Base-by-base conservation (phyloP, 2,329 filamentous ascomycete species). In the Ceratocystis colombiana region DNA sequence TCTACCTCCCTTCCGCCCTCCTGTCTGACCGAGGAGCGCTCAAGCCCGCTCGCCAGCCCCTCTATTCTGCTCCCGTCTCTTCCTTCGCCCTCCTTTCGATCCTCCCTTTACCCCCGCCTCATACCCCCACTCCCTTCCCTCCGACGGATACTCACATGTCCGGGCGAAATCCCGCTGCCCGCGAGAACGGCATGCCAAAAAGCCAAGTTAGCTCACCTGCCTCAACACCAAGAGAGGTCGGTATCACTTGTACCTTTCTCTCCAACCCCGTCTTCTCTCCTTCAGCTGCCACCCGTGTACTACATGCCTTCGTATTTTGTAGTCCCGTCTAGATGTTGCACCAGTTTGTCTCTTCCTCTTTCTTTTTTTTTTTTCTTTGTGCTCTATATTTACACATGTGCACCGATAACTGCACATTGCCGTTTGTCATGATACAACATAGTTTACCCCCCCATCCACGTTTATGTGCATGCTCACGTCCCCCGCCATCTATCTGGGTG, bases 151-250 rank as follows among this genome's bases (percentile, higher is more conserved):
- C 15, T 25, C 20, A 50, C 46, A 50, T 57, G 17, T 8, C 25
- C 53, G 53, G 53, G 22, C 22, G 12, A 57, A 17, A 57, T 57
- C 25, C 53, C 53, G 53, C n/a, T 17, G 22, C 10, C 53, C 53
- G 53, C 53, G 22, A 57, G 53, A 12, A 57, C 53, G 37, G 30
- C 25, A 57, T 30, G 25, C 53, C 53, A 57, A 57, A 28, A 57
- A 30, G 5, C 5, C 8, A 57, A 33, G 25, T 15, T 57, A 15
- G 12, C 53, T 15, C 17, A 15, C 15, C 53, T 57, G 53, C 25
- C 25, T 33, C 53, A 30, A 33, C 10, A 50, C 6, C 37, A 41
- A 41, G 37, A 22, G 46, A 50, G n/a, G 46, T 50, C 46, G 17
- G 17, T 50, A 50, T 50, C 15, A 20, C 45, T n/a, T 48, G 20